Percentiles rank a stretch among this genome's conserved stretches.
Conservation (phyloP, 768 basidiomycete species). For the Leccinellum rugosiceps region DNA sequence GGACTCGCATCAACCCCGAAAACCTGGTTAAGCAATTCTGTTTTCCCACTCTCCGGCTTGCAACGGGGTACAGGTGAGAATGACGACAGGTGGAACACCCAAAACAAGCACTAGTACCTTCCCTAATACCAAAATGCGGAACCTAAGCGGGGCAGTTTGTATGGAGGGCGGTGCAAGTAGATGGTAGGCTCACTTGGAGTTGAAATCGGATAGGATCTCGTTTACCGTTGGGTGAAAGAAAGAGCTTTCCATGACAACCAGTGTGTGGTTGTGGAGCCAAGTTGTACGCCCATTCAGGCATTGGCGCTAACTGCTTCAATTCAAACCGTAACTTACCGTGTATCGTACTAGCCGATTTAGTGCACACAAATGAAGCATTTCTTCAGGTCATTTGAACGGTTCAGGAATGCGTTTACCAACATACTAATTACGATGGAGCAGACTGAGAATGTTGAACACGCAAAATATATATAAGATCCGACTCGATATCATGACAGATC, state of each 20-base stretch:
- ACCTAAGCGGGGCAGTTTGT: background rate
- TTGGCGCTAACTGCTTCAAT: background rate
- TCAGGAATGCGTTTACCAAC: background rate
- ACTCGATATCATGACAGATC: too few species aligned
- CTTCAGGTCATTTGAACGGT: background rate
- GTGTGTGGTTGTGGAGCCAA: background rate
- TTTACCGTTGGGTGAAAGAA: background rate
- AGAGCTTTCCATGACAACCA: background rate
- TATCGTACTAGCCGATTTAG: background rate
- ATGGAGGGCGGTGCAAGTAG: background rate
- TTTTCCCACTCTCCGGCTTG: constrained; percentile 5
- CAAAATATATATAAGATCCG: too few species aligned
- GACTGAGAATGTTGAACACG: too few species aligned
- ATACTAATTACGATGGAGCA: too few species aligned
- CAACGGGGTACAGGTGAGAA: background rate
- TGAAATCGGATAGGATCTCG: background rate
- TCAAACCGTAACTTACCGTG: background rate
- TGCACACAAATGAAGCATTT: background rate
- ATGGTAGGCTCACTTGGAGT: background rate
- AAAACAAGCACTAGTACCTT: background rate
- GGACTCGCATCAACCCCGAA: constrained; percentile 3
- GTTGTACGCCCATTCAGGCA: background rate
- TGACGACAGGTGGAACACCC: background rate
- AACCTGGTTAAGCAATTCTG: background rate
- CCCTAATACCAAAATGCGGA: constrained; percentile 4